phyloP scores from a whole-genome alignment of 345 rosid species.

The Gossypium ekmanianum region DNA sequence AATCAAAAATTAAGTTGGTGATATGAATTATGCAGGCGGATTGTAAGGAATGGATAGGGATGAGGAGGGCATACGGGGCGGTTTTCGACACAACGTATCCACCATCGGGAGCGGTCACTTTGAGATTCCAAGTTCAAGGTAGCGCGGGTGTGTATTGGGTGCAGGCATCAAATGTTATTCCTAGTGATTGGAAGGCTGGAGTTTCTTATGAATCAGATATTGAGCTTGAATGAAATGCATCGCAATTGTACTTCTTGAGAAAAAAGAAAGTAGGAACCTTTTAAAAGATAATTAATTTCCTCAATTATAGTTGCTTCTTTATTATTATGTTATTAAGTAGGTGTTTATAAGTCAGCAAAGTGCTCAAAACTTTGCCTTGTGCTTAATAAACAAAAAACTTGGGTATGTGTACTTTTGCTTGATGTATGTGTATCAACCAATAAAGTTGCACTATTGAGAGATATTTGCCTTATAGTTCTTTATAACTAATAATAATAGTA shows the following conservation, averaged over 20 bases:
- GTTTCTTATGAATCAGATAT: conserved; percentile 51
- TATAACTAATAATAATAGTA: no score
- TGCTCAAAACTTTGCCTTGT: not conserved
- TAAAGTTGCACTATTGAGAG: not conserved
- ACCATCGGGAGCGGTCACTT: conserved; percentile 44
- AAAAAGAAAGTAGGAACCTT: not conserved
- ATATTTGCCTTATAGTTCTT: not conserved
- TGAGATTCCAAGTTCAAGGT: conserved; percentile 59
- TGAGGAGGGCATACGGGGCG: conserved; percentile 76
- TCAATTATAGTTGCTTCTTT: not conserved
- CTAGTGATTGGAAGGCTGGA: conserved; percentile 64
- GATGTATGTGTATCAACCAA: not conserved
- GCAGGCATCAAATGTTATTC: conserved; percentile 44
- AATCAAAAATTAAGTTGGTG: not conserved
- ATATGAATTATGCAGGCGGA: conserved; percentile 39
- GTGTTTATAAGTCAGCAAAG: conserved; percentile 1
- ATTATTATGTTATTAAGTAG: not conserved
- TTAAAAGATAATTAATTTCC: not conserved
- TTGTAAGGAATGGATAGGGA: conserved; percentile 52
- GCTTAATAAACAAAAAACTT: not conserved
- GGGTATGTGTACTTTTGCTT: not conserved
- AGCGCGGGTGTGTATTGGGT: conserved; percentile 50
- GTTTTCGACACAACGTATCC: conserved; percentile 63
- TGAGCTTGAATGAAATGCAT: conserved; percentile 40
- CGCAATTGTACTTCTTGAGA: not conserved